These are phyloP conservation scores for Endocarpon pusillum DNA, from an alignment of 495 filamentous ascomycete genomes.

Conservation along the genomic window DNA sequence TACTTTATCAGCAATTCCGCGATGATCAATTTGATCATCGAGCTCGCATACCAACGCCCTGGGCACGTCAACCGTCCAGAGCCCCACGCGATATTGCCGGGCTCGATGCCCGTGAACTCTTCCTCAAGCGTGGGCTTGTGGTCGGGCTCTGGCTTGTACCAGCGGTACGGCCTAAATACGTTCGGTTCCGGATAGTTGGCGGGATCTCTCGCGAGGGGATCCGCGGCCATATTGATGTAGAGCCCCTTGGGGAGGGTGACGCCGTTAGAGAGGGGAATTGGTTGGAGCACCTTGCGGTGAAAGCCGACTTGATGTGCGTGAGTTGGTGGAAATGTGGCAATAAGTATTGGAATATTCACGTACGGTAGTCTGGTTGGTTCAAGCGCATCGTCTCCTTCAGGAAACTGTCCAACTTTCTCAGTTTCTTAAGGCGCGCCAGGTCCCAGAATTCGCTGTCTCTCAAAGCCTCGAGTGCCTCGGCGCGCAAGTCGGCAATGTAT, in stretches of 20 bases:
- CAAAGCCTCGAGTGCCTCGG: too few species aligned
- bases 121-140: too few species aligned
- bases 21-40: background rate
- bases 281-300: background rate
- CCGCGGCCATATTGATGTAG: conserved; percentile 19
- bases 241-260: conserved; percentile 19
- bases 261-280: conserved; percentile 17
- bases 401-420: background rate
- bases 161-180: conserved; percentile 30
- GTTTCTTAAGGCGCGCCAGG: background rate
- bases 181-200: conserved; percentile 24
- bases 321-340: too few species aligned
- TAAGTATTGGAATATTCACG: too few species aligned
- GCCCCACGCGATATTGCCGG: too few species aligned
- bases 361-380: too few species aligned
- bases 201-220: conserved; percentile 20
- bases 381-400: background rate
- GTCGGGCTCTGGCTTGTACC: background rate
- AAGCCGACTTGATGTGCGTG: background rate
- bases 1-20: background rate
- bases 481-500: too few species aligned
- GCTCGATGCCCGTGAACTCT: too few species aligned
- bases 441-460: too few species aligned
- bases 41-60: background rate
- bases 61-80: background rate